These are phyloP conservation scores for Gossypium anomalum DNA, from an alignment of 345 rosid species.

Conservation along the genomic window DNA sequence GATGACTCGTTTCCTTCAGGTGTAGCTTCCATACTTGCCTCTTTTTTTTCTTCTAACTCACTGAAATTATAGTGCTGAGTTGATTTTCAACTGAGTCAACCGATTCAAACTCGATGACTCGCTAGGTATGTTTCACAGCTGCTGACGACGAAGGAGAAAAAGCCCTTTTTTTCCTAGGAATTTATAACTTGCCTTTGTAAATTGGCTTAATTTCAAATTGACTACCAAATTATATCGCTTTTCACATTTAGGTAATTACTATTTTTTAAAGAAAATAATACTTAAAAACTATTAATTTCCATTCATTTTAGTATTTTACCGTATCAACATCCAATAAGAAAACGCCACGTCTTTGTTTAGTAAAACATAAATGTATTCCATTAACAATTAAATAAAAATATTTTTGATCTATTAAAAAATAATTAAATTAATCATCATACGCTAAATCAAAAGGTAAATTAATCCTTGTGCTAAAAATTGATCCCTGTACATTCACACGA, in stretches of 20 bases:
- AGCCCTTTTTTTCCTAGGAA: neutral
- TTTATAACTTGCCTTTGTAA: neutral
- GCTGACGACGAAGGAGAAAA: neutral
- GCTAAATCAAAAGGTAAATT: fast-evolving
- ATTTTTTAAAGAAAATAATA: no score
- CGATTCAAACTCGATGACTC: neutral
- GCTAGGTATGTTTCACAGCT: neutral
- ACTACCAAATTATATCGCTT: no score
- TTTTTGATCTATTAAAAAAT: no score
- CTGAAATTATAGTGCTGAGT: neutral
- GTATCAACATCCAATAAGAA: no score
- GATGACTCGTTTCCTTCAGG: slow-evolving; percentile 26
- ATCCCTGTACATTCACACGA: no score
- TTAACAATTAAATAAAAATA: no score
- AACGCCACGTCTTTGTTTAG: no score
- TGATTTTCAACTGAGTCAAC: neutral
- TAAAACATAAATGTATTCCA: no score
- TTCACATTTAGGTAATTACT: no score
- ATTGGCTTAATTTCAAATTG: neutral
- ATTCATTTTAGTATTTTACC: no score
- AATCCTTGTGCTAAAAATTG: fast-evolving
- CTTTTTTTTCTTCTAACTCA: neutral
- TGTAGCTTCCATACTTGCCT: slow-evolving; percentile 31
- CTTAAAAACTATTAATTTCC: no score
- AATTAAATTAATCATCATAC: fast-evolving